Base-by-base conservation (phyloP, 306 rosid genomes). In the Rosa multiflora region DNA sequence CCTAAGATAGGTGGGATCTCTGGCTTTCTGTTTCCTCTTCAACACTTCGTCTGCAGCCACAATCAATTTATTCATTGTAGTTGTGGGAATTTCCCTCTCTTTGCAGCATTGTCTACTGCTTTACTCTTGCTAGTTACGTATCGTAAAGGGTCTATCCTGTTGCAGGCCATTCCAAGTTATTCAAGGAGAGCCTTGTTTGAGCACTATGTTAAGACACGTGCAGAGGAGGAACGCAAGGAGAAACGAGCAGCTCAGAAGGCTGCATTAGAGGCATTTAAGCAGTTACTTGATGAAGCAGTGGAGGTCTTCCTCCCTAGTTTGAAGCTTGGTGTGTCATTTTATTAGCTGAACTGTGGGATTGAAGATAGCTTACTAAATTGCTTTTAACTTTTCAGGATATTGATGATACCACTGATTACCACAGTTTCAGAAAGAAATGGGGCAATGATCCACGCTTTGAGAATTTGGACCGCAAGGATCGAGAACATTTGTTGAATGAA, bases 151-250 rank as follows among this genome's bases (percentile, higher is more conserved):
- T 42, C 23, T 84, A 62, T 80, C 55, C 59, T 59, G 47, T 78
- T 85, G 59, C 89, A 95, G 99, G 98, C 96, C 76, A 89, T 95
- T 69, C 99, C 99, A 73, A 93, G 96, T 87, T 85, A 95, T 83
- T 90, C 98, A 42, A 84, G 99, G 88, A 87, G 98, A 88, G 84
- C 99, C 80, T 88, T 95, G 89, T 95, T 95, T 80, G 99, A 95
- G 84, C 99, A 95, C 86, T 95, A 83, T 78, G 99, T 95, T 67
- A 95, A 95, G 86, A 95, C 95, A 56, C 99, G 99, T 69, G 96
- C 97, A n/a, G 99, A 93, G 90, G 99, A 91, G 86, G 99, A 93
- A 74, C 90, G 99, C 53, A 95, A 93, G 83, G 99, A 95, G 83
- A 95, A 93, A 67, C 91, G 99, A 74, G 98, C 98, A 69, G 97